Conservation (phyloP, 2,329 filamentous ascomycete genomes). For the Exserohilum rostratum region DNA sequence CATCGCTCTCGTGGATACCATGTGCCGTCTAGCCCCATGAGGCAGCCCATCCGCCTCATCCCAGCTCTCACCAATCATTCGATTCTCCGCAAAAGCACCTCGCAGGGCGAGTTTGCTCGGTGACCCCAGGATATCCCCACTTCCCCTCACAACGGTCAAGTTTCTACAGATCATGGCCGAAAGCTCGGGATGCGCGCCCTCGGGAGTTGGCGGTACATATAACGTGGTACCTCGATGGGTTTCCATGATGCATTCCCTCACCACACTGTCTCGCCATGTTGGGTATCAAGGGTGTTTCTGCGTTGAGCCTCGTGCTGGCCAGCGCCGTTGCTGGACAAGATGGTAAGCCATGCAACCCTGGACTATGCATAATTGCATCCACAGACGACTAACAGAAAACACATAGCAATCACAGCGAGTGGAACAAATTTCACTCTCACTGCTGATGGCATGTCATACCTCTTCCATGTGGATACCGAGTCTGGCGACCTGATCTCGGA, state of each 20-base stretch:
- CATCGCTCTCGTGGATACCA: background rate
- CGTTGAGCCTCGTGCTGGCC: conserved; percentile 23
- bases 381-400: conserved; percentile 2
- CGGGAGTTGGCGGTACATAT: conserved; percentile 10
- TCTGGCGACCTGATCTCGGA: conserved; percentile 65
- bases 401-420: conserved; percentile 59
- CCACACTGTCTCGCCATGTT: conserved; percentile 8
- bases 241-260: background rate
- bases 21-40: background rate
- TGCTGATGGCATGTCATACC: conserved; percentile 64
- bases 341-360: conserved; percentile 14
- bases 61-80: conserved; percentile 9
- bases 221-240: conserved; percentile 10
- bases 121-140: conserved; percentile 22
- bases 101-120: conserved; percentile 1
- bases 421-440: conserved; percentile 64
- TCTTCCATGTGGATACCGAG: conserved; percentile 65
- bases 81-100: conserved; percentile 13
- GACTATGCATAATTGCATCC: background rate
- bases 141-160: conserved; percentile 21
- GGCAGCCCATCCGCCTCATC: conserved; percentile 2
- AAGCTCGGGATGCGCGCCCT: conserved; percentile 9
- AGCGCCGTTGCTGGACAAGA: conserved; percentile 20
- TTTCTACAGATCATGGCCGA: background rate
- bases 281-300: conserved; percentile 8